Percentiles rank a stretch among this genome's conserved stretches.
Evolutionary conservation across 2,329 filamentous ascomycete species (phyloP).

Genomic region (Onygenales sp.): DNA sequence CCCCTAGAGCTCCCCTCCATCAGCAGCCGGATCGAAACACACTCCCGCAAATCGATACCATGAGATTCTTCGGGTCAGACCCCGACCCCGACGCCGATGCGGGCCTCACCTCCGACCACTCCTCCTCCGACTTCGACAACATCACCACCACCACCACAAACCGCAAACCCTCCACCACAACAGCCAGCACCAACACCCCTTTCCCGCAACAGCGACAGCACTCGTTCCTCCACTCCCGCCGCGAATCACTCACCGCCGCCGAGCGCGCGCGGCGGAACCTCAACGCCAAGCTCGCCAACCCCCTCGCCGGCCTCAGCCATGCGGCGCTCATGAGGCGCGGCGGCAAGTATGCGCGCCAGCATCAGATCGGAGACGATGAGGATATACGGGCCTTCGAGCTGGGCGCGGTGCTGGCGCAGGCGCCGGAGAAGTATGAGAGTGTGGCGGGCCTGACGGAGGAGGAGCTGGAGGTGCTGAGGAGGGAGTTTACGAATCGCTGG

Average conservation of each 20-base stretch:
- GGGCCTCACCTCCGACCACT: conserved; percentile 5
- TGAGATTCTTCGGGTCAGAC: not conserved
- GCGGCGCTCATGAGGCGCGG: conserved; percentile 48
- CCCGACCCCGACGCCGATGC: not conserved
- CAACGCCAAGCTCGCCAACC: conserved; percentile 45
- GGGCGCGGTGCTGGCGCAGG: conserved; percentile 50
- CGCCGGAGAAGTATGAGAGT: conserved; percentile 41
- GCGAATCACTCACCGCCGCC: conserved; percentile 22
- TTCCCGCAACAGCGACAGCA: conserved; percentile 4
- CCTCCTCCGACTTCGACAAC: conserved; percentile 9
- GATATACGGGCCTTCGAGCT: conserved; percentile 51
- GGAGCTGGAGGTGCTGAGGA: conserved; percentile 49
- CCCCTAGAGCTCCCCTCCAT: not conserved
- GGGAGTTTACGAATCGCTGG: conserved; percentile 59
- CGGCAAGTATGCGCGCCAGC: conserved; percentile 47
- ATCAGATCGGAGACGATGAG: conserved; percentile 46
- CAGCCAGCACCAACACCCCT: conserved; percentile 2
- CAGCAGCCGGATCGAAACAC: not conserved
- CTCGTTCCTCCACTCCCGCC: conserved; percentile 7
- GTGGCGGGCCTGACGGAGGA: conserved; percentile 46
- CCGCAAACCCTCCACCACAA: conserved; percentile 4
- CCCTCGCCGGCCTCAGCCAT: conserved; percentile 39
- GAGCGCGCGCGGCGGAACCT: conserved; percentile 32
- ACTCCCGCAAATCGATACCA: not conserved
- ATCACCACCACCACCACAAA: conserved; percentile 3